A percentile compares a stretch with the other conserved stretches of the same genome.
These are phyloP conservation scores for Clathrus columnatus DNA, from an alignment of 768 basidiomycete species.

Conservation along the genomic window DNA sequence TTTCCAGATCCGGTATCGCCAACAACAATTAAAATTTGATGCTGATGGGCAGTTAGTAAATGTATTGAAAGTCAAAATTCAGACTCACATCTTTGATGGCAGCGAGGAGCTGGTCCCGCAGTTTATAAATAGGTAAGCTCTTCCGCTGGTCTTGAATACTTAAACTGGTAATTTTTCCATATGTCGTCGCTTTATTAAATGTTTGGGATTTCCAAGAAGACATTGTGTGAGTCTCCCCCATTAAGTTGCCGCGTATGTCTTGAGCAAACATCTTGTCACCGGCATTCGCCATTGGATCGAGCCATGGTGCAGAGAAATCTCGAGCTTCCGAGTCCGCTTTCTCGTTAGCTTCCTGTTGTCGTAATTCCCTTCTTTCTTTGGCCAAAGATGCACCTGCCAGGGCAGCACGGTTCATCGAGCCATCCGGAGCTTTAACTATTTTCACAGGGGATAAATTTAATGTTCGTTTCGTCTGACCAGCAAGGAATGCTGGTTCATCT, in stretches of 20 bases:
- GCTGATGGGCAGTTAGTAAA: conserved; percentile 35
- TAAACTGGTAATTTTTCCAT: conserved; percentile 82
- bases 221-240: conserved; percentile 73
- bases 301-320: conserved; percentile 94
- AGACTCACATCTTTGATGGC: conserved; percentile 78
- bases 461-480: conserved; percentile 93
- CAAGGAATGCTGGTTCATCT: conserved; percentile 92
- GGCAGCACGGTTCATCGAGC: conserved; percentile 91
- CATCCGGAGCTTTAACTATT: conserved; percentile 97
- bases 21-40: conserved; percentile 96
- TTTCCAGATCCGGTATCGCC: conserved; percentile 99
- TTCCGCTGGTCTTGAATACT: conserved; percentile 92
- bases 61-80: conserved; percentile 9
- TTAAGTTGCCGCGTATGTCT: conserved; percentile 74
- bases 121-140: conserved; percentile 89
- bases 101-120: conserved; percentile 80
- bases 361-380: conserved; percentile 89
- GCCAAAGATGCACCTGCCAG: conserved; percentile 88
- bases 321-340: conserved; percentile 88
- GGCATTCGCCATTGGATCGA: conserved; percentile 94
- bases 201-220: conserved; percentile 89
- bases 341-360: conserved; percentile 92
- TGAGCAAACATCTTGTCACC: conserved; percentile 86
- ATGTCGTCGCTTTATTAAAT: conserved; percentile 93
- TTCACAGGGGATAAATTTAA: conserved; percentile 95